Evolutionary conservation across 768 basidiomycete genomes (phyloP), one percentile per base, ranked within the genome.

Genomic region (Podaxis mareebaensis): DNA sequence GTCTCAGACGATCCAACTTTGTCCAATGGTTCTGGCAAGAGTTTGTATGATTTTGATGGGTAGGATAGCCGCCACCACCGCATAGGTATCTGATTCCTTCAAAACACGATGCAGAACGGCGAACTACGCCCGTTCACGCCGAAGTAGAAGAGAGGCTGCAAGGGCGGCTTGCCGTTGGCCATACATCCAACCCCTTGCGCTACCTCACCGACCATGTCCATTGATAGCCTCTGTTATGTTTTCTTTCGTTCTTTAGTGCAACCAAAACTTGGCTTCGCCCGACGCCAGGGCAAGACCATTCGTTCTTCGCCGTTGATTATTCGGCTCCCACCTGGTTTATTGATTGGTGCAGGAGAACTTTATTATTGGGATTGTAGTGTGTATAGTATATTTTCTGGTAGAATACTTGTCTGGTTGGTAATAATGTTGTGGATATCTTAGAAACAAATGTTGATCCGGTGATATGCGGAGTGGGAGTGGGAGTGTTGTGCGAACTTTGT

Each of bases 401-500:
- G 12, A 17, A 22, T 52, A 53, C 51, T 39, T 61, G 30, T 53
- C 30, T 38, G 20, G 58, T 33, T 10, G 30, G 33, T 58, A 58
- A 58, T 33, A 33, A 33, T 58, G 46, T 1, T 58, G 42, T 42
- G 56, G 10, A 58, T 58, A 46, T 17, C 30, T 15, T 58, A 28
- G 52, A 61, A 24, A 53, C 11, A 44, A 39, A 44, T 42, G 42
- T 56, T 63, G 53, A 56, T 56, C 55, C 61, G 61, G 61, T 38
- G 54, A 62, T 48, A 22, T 53, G 66, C 63, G 64, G 38, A 13
- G 44, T 44, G 28, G 46, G n/a, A 4, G 28, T 61, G n/a, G n/a
- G n/a, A n/a, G 65, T 52, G 58, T 48, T 63, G 61, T 69, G 67
- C 77, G 77, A 88, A 88, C 85, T 76, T 87, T 87, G 85, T 84